Evolutionary conservation across 106 monocot genomes (phyloP).

Genomic region (Amphibolis antarctica): DNA sequence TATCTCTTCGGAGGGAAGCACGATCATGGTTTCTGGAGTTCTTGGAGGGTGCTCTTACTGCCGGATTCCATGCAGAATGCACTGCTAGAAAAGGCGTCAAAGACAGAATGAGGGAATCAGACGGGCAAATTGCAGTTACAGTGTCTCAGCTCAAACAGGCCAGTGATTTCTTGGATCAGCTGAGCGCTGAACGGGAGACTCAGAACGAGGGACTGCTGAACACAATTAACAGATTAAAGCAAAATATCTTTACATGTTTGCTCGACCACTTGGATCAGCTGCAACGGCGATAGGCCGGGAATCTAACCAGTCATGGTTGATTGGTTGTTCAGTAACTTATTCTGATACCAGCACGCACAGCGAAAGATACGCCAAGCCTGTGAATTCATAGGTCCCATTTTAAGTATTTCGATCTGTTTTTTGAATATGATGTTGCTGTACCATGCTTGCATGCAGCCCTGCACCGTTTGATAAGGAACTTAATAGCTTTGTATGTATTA

Average conservation of each 20-base stretch:
- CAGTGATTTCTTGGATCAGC: conserved; percentile 65
- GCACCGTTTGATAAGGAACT: too few species aligned
- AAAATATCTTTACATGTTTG: conserved; percentile 61
- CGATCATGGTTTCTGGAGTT: conserved; percentile 70
- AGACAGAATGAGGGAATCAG: conserved; percentile 25
- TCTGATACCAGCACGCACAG: too few species aligned
- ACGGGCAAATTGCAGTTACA: conserved; percentile 48
- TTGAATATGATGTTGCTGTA: too few species aligned
- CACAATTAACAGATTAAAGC: conserved; percentile 52
- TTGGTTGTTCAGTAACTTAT: background rate
- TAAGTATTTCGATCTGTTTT: too few species aligned
- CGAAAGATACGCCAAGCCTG: too few species aligned
- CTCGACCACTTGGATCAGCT: conserved; percentile 53
- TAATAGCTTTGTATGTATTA: too few species aligned
- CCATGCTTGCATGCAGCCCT: too few species aligned
- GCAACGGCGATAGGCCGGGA: conserved; percentile 49
- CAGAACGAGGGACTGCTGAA: conserved; percentile 22
- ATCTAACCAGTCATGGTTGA: conserved; percentile 16
- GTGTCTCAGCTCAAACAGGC: conserved; percentile 76
- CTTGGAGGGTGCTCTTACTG: conserved; percentile 41
- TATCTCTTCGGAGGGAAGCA: conserved; percentile 46
- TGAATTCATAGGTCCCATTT: too few species aligned
- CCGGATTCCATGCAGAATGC: conserved; percentile 40
- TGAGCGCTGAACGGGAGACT: conserved; percentile 16
- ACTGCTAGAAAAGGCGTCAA: conserved; percentile 18